A percentile compares a stretch with the other conserved stretches of the same genome.
phyloP scores from a whole-genome alignment of 495 filamentous ascomycete species.

The Xylaria cubensis region DNA sequence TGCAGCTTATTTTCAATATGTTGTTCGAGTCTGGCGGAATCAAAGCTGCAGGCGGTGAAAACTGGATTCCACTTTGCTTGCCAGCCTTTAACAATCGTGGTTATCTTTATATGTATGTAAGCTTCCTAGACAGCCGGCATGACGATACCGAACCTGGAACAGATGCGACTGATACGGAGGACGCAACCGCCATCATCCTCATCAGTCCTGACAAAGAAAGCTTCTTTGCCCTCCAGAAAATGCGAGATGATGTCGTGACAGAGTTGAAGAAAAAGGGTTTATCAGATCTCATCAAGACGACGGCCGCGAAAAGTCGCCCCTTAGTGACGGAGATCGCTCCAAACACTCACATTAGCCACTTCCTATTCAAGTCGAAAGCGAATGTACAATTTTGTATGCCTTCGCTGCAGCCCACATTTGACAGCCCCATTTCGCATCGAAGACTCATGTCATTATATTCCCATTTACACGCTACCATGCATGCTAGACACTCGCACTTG shows the following conservation, averaged over 20 bases:
- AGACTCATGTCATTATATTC: conserved; percentile 86
- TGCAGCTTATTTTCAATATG: conserved; percentile 99
- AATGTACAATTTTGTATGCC: conserved; percentile 98
- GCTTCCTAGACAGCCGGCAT: conserved; percentile 67
- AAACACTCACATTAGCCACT: conserved; percentile 81
- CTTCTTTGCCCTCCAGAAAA: conserved; percentile 86
- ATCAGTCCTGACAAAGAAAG: conserved; percentile 92
- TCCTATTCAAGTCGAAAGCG: conserved; percentile 88
- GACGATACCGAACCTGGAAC: conserved; percentile 37
- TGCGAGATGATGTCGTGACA: conserved; percentile 80
- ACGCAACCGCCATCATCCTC: conserved; percentile 87
- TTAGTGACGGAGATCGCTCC: conserved; percentile 75
- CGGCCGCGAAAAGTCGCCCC: conserved; percentile 74
- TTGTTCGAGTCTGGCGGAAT: conserved; percentile 93
- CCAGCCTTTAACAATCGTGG: conserved; percentile 97
- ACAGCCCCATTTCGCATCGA: conserved; percentile 67
- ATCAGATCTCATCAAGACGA: conserved; percentile 73
- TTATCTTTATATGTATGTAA: conserved; percentile 99
- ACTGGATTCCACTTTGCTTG: conserved; percentile 96
- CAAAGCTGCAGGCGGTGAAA: conserved; percentile 86
- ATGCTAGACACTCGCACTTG: conserved; percentile 79
- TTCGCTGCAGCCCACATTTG: conserved; percentile 75
- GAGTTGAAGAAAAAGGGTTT: conserved; percentile 77
- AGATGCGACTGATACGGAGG: conserved; percentile 55
- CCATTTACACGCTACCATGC: conserved; percentile 79